phyloP scores from a whole-genome alignment of 2,329 filamentous ascomycete genomes.

The Xylaria sp. region DNA sequence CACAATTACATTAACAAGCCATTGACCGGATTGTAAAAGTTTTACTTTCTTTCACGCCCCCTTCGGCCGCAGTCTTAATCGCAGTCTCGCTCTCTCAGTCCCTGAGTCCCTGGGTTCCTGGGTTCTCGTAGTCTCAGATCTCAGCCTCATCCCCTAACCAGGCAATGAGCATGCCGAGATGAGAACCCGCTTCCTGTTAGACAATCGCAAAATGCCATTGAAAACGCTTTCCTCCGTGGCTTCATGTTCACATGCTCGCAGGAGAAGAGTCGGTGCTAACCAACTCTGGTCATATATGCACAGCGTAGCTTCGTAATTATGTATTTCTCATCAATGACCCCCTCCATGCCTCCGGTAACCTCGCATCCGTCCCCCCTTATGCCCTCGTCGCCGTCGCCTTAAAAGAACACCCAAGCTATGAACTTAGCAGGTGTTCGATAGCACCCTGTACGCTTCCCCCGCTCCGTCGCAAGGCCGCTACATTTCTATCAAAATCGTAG shows the following conservation, averaged over 20 bases:
- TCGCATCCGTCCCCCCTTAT: no score
- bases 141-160: no score
- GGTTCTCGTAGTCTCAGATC: no score
- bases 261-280: neutral
- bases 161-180: no score
- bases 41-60: no score
- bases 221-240: neutral
- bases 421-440: constrained; percentile 71
- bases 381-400: no score
- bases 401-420: constrained; percentile 20
- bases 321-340: constrained; percentile 1
- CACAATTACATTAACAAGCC: no score
- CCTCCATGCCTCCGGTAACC: neutral
- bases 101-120: no score
- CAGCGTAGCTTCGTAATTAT: constrained; percentile 6
- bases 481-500: constrained; percentile 92
- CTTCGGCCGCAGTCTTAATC: no score
- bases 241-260: constrained; percentile 4
- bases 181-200: neutral
- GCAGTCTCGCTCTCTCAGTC: no score
- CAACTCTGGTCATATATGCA: neutral
- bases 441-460: constrained; percentile 95
- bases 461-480: constrained; percentile 83
- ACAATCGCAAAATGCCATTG: neutral
- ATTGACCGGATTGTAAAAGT: no score